Evolutionary conservation across 2,329 filamentous ascomycete species (phyloP).

Genomic region (Calonectria pseudoreteaudii): DNA sequence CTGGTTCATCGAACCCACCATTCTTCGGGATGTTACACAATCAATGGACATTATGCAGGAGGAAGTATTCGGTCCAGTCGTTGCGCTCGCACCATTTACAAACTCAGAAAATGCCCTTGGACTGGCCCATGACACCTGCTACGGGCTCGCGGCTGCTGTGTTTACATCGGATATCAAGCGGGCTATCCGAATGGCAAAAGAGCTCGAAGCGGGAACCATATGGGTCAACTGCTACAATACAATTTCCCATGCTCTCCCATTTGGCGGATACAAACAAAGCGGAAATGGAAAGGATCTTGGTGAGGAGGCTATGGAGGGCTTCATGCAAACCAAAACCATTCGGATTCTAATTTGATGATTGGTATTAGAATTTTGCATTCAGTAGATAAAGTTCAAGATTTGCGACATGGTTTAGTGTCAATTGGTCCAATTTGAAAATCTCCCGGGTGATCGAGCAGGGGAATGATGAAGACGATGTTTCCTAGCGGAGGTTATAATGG

Average conservation of each 20-base stretch:
- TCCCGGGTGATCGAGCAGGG: background rate
- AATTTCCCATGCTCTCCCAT: background rate
- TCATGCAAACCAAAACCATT: background rate
- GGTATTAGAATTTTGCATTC: background rate
- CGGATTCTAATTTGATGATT: background rate
- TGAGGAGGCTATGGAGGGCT: background rate
- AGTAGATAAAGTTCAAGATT: background rate
- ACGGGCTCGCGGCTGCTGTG: background rate
- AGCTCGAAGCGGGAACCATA: background rate
- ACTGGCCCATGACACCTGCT: background rate
- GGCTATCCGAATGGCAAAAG: background rate
- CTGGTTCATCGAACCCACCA: background rate
- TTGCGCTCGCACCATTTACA: background rate
- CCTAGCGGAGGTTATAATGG: background rate
- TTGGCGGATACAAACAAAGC: background rate
- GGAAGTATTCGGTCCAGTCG: background rate
- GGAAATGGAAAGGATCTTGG: background rate
- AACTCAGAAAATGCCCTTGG: background rate
- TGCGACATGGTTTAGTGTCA: background rate
- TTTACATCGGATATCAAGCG: background rate
- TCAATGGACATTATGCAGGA: background rate
- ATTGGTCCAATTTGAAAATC: background rate
- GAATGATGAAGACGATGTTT: background rate
- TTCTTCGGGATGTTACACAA: background rate
- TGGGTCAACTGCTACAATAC: conserved; percentile 1